A percentile compares a stretch with the other conserved stretches of the same genome.
Evolutionary conservation across 1,284 basidiomycete genomes (phyloP).

Genomic region (Golubevia pallescens): DNA sequence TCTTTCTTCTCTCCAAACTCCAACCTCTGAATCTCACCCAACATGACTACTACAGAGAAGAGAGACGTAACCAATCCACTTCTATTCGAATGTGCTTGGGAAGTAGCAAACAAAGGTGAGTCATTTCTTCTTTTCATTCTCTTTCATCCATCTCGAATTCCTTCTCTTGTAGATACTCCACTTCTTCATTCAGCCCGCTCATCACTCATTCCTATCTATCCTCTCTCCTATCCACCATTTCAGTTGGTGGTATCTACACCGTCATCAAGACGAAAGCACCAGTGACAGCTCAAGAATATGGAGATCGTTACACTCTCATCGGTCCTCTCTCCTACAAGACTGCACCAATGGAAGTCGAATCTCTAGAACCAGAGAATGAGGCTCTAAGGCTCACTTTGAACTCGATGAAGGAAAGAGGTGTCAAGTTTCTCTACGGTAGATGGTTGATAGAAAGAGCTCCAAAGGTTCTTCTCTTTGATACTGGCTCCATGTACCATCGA

Average conservation of each 20-base stretch:
- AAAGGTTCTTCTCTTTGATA: slow-evolving; percentile 92
- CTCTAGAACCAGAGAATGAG: slow-evolving; percentile 74
- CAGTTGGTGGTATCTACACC: slow-evolving; percentile 96
- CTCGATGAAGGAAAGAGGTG: slow-evolving; percentile 69
- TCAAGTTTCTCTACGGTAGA: slow-evolving; percentile 91
- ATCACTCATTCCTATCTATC: slow-evolving; percentile 5
- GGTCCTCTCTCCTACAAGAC: slow-evolving; percentile 95
- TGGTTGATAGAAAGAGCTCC: slow-evolving; percentile 98
- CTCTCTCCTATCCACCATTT: not conserved
- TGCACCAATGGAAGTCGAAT: slow-evolving; percentile 97
- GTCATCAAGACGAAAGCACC: slow-evolving; percentile 99
- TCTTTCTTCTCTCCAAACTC: not conserved
- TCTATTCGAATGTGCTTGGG: slow-evolving; percentile 58
- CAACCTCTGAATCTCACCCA: too few relatives aligned
- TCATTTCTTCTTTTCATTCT: not conserved
- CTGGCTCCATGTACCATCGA: slow-evolving; percentile 80
- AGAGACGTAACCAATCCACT: slow-evolving; percentile 51
- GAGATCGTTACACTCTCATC: slow-evolving; percentile 82
- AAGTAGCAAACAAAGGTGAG: slow-evolving; percentile 53
- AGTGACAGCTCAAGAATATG: slow-evolving; percentile 88
- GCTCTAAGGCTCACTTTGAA: slow-evolving; percentile 44
- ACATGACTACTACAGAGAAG: slow-evolving; percentile 5
- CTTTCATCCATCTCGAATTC: not conserved
- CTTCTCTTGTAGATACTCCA: slow-evolving; percentile 6
- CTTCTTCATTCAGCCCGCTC: not conserved